Evolutionary conservation across 768 basidiomycete genomes (phyloP).

Genomic region (Glaciozyma martinii): DNA sequence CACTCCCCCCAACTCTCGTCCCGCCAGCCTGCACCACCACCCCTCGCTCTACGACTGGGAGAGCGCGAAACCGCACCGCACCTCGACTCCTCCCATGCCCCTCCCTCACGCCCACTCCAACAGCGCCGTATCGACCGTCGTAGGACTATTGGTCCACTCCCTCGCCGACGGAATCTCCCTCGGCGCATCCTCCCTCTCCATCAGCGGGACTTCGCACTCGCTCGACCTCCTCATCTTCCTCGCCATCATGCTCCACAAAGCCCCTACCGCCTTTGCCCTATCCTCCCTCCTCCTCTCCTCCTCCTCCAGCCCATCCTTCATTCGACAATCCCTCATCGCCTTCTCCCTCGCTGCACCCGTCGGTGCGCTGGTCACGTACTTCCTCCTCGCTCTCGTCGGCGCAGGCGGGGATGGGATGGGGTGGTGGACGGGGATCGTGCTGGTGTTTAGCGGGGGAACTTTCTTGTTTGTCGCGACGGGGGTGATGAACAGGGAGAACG

Average conservation of each 20-base stretch:
- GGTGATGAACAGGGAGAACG: not conserved
- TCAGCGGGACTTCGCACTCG: slow-evolving; percentile 26
- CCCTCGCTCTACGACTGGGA: not conserved
- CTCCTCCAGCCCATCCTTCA: slow-evolving; percentile 54
- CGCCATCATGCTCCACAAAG: slow-evolving; percentile 88
- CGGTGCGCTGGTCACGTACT: slow-evolving; percentile 68
- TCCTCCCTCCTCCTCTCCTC: slow-evolving; percentile 62
- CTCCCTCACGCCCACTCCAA: not conserved
- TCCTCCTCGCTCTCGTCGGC: slow-evolving; percentile 46
- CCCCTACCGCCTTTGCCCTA: slow-evolving; percentile 82
- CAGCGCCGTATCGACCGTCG: slow-evolving; percentile 52
- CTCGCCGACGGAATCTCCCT: slow-evolving; percentile 87
- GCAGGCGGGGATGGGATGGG: slow-evolving; percentile 19
- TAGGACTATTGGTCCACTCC: slow-evolving; percentile 79
- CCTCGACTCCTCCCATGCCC: not conserved
- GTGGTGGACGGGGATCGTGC: slow-evolving; percentile 63
- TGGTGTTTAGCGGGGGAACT: slow-evolving; percentile 83
- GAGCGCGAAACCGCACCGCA: not conserved
- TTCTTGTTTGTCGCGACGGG: slow-evolving; percentile 88
- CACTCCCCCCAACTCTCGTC: not conserved
- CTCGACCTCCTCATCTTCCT: slow-evolving; percentile 83
- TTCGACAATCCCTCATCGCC: slow-evolving; percentile 45
- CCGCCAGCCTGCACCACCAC: too few relatives aligned
- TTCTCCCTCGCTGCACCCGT: slow-evolving; percentile 80
- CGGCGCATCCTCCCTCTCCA: slow-evolving; percentile 48